A percentile compares a stretch with the other conserved stretches of the same genome.
Evolutionary conservation across 305 asterid genomes (phyloP).

Genomic region (Fraxinus velutina): DNA sequence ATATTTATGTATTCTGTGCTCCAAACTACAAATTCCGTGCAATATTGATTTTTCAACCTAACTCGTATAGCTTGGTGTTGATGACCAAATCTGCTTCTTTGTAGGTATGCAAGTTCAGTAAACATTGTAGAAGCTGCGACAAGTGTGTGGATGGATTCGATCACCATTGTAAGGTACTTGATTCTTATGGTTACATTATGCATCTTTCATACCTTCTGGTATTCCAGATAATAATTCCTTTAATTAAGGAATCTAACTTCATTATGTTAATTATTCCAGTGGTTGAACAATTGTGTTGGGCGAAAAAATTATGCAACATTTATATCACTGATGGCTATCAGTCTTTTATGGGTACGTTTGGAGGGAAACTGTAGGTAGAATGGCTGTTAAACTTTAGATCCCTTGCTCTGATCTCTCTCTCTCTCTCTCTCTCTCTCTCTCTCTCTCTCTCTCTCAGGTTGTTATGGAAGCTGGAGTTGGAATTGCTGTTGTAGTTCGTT

Average conservation of each 20-base stretch:
- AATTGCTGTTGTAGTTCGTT: conserved; percentile 78
- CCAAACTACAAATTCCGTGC: neutral
- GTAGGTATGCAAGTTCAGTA: conserved; percentile 91
- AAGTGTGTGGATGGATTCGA: conserved; percentile 99
- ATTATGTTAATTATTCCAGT: conserved; percentile 46
- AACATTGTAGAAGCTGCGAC: conserved; percentile 99
- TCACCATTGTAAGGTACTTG: conserved; percentile 95
- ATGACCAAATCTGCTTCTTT: conserved; percentile 20
- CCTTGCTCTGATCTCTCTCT: conserved; percentile 27
- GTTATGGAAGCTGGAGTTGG: conserved; percentile 85
- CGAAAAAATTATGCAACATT: conserved; percentile 81
- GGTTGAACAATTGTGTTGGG: conserved; percentile 98
- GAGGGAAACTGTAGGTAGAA: conserved; percentile 7
- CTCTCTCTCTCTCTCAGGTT: conserved; percentile 46
- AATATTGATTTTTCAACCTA: neutral
- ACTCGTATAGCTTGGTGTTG: conserved; percentile 18
- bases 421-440: conserved; percentile 29
- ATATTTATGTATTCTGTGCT: neutral
- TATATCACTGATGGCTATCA: conserved; percentile 75
- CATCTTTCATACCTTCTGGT: conserved; percentile 17
- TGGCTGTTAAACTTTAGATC: neutral
- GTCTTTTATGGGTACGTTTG: conserved; percentile 88
- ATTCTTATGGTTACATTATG: neutral
- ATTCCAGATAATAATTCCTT: neutral
- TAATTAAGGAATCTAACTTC: conserved; percentile 33